A percentile compares a stretch with the other conserved stretches of the same genome.
phyloP scores from a whole-genome alignment of 768 basidiomycete genomes.

The Tulasnella sp. region DNA sequence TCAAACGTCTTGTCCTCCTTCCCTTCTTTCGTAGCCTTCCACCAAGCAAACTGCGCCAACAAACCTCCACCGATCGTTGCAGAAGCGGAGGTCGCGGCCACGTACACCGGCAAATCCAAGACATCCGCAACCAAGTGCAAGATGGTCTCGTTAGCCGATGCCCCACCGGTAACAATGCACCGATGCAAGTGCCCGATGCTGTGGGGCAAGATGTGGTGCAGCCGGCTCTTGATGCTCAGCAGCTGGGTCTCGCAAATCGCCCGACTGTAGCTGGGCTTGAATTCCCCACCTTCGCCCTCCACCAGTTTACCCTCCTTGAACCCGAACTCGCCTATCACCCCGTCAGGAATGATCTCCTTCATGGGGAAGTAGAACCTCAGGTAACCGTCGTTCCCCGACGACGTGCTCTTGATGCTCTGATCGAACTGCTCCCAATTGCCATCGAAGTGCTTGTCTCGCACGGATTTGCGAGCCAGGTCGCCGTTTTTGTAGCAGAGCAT shows the following conservation, averaged over 20 bases:
- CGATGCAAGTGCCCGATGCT: constrained; percentile 47
- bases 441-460: constrained; percentile 61
- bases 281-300: constrained; percentile 35
- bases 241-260: constrained; percentile 83
- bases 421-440: constrained; percentile 69
- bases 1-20: constrained; percentile 49
- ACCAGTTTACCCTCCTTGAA: constrained; percentile 43
- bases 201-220: constrained; percentile 61
- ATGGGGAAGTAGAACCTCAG: constrained; percentile 78
- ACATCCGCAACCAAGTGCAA: constrained; percentile 73
- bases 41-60: constrained; percentile 68
- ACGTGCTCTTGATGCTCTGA: constrained; percentile 50
- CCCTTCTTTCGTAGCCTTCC: constrained; percentile 43
- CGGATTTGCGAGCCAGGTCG: constrained; percentile 71
- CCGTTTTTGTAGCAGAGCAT: constrained; percentile 95
- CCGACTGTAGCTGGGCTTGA: constrained; percentile 56
- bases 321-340: constrained; percentile 65
- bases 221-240: constrained; percentile 69
- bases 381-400: constrained; percentile 56
- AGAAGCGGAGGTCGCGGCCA: constrained; percentile 58
- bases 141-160: constrained; percentile 67
- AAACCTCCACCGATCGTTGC: constrained; percentile 69
- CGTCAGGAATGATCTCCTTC: constrained; percentile 82
- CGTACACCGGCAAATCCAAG: constrained; percentile 70
- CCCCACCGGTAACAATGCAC: constrained; percentile 74